Evolutionary conservation across 2,329 filamentous ascomycete genomes (phyloP).

Genomic region (Pseudomassariella vexata): DNA sequence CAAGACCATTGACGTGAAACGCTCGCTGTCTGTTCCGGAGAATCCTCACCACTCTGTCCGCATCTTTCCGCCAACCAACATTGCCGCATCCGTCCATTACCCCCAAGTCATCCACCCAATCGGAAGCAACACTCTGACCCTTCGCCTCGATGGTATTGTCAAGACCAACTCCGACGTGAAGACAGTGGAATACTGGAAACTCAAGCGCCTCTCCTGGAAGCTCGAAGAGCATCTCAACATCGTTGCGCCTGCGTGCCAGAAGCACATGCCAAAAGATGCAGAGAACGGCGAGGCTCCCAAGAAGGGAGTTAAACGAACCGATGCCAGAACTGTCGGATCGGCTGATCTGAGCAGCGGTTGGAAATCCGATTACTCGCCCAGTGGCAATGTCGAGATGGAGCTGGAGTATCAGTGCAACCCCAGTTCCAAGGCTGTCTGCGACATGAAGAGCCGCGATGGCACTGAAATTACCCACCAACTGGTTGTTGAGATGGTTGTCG

Average conservation of each 20-base stretch:
- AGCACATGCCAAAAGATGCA: conserved; percentile 55
- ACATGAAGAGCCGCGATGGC: conserved; percentile 68
- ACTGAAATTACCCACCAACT: conserved; percentile 79
- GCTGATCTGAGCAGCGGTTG: conserved; percentile 82
- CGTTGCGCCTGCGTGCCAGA: conserved; percentile 71
- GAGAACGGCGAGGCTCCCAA: conserved; percentile 36
- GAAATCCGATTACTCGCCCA: conserved; percentile 64
- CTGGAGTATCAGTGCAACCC: conserved; percentile 66
- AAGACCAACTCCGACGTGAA: conserved; percentile 62
- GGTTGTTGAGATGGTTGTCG: conserved; percentile 88
- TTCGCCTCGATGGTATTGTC: conserved; percentile 82
- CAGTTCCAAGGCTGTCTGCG: conserved; percentile 64
- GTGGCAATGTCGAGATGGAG: conserved; percentile 68
- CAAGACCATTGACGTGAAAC: conserved; percentile 66
- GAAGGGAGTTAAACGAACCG: conserved; percentile 69
- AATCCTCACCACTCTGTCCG: conserved; percentile 83
- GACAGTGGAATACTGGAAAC: conserved; percentile 74
- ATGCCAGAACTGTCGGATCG: conserved; percentile 71
- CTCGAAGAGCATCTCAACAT: conserved; percentile 83
- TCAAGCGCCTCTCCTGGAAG: conserved; percentile 88
- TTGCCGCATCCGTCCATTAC: conserved; percentile 79
- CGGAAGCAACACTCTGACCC: conserved; percentile 70
- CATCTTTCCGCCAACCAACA: conserved; percentile 93
- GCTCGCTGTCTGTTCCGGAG: conserved; percentile 68
- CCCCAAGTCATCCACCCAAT: conserved; percentile 81